Evolutionary conservation across 148 eudicot genomes (phyloP), one percentile per base, ranked within the genome.

Genomic region (Pharnaceum exiguum): DNA sequence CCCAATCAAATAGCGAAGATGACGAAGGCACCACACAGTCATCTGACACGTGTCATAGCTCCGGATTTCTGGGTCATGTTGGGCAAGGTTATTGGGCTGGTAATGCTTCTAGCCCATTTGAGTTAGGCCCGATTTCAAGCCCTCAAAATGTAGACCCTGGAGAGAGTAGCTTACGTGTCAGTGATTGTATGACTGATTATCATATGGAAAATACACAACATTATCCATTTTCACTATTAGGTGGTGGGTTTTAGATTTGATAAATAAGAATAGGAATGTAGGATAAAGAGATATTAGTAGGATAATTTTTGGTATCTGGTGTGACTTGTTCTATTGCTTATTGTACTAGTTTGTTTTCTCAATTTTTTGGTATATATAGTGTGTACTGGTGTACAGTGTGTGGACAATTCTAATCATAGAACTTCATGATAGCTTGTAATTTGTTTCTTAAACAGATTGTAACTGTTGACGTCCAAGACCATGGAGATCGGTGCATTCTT

Each of bases 141-240:
- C 30, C 30, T 13, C 38, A 44, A 3, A 56, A 54, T n/a, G 33
- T 19, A 30, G 67, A 35, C 3, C 7, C 31, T 19, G 28, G 40
- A 9, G 52, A 30, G 15, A 36, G 27, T 31, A 40, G 55, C 19
- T 12, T 32, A n/a, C 33, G 25, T 42, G 37, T 6, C 9, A 9
- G 31, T 12, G 49, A 39, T n/a, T 26, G 61, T 21, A 55, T 38
- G 19, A 43, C 67, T 39, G 43, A 55, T 25, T 46, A 55, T 26
- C 5, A 15, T 33, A 42, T 19, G 10, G 70, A 37, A 5, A 64
- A 46, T 48, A 55, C 66, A 16, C 78, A 77, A 52, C 71, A 80
- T 19, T 90, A 87, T 73, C 97, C 97, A 8, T 90, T 90, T 68
- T 87, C 95, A 32, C 68, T 84, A 30, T 70, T 90, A 4, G 83